Conservation (phyloP, 2,329 filamentous ascomycete species). For the Xylariaceae sp. region DNA sequence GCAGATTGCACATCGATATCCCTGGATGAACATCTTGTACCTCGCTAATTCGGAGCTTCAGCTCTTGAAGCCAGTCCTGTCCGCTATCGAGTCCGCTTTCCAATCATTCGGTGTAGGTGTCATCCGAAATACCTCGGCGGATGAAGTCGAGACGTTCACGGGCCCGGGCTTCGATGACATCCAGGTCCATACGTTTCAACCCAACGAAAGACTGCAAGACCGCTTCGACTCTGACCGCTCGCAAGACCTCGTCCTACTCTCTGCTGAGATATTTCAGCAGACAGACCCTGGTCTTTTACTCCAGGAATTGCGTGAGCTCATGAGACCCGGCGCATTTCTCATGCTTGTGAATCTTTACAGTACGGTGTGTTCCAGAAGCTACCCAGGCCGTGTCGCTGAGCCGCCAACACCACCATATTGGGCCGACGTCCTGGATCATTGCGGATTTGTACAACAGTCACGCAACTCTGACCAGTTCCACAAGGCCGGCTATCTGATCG, state of each 20-base stretch:
- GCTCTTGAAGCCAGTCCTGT: conserved; percentile 33
- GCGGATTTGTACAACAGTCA: conserved; percentile 33
- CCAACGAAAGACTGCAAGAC: conserved; percentile 11
- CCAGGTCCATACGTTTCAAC: conserved; percentile 20
- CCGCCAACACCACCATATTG: conserved; percentile 32
- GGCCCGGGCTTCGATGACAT: conserved; percentile 8
- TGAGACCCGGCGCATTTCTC: conserved; percentile 40
- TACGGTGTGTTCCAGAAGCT: not conserved
- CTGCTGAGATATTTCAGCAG: conserved; percentile 33
- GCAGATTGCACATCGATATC: conserved; percentile 40
- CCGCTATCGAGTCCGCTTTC: conserved; percentile 32
- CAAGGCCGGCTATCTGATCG: conserved; percentile 34
- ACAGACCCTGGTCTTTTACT: conserved; percentile 19
- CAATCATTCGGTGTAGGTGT: conserved; percentile 29
- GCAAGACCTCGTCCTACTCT: conserved; percentile 35
- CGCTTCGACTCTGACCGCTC: conserved; percentile 12
- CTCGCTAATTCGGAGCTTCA: conserved; percentile 32
- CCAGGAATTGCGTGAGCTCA: conserved; percentile 28
- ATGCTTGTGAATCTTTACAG: conserved; percentile 21
- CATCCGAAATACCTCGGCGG: conserved; percentile 15
- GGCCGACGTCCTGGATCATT: conserved; percentile 32
- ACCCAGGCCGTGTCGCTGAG: not conserved
- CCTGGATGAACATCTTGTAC: conserved; percentile 39
- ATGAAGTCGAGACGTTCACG: not conserved
- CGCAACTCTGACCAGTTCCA: conserved; percentile 34